A percentile compares a stretch with the other conserved stretches of the same genome.
phyloP scores from a whole-genome alignment of 2,329 filamentous ascomycete genomes.

The Exutisphaerella laricina region DNA sequence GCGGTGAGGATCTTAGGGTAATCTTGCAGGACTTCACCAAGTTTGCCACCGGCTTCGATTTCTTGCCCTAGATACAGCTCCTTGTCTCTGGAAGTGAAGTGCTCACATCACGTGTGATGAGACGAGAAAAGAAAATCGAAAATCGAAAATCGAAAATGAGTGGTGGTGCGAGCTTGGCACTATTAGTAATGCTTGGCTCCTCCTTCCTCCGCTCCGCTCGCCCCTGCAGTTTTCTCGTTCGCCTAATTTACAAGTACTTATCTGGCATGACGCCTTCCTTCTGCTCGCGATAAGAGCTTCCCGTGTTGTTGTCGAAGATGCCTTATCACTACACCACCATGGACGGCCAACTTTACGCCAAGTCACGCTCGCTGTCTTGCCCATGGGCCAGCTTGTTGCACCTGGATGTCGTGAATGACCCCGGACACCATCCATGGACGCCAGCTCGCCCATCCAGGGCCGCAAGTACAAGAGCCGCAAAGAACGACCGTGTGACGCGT shows the following conservation, averaged over 20 bases:
- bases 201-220: no score
- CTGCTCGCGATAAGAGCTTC: neutral
- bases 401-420: neutral
- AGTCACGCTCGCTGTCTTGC: neutral
- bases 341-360: neutral
- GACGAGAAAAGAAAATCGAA: no score
- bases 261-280: no score
- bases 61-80: no score
- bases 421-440: neutral
- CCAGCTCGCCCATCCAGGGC: constrained; percentile 11
- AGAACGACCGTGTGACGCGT: constrained; percentile 23
- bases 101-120: no score
- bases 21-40: constrained; percentile 3
- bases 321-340: neutral
- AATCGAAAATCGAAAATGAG: no score
- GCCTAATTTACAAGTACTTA: no score
- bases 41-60: constrained; percentile 4
- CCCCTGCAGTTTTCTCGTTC: no score
- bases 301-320: no score
- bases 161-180: no score
- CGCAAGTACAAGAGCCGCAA: constrained; percentile 23
- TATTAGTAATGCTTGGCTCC: no score
- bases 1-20: constrained; percentile 8
- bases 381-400: neutral
- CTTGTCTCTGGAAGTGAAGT: no score